Conservation (phyloP, 2,329 filamentous ascomycete genomes). For the Colletotrichum liaoningense region DNA sequence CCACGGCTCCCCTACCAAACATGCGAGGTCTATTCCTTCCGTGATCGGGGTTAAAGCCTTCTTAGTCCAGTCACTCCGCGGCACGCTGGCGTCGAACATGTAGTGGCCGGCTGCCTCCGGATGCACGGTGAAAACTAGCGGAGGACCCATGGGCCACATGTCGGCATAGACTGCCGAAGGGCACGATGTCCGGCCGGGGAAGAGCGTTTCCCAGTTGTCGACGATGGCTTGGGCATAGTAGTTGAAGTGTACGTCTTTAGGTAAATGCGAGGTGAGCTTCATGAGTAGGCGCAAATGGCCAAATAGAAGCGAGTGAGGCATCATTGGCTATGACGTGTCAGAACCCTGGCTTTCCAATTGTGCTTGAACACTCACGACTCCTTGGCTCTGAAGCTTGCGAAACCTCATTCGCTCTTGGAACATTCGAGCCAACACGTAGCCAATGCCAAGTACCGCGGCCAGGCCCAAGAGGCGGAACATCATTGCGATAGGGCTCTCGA, state of each 20-base stretch:
- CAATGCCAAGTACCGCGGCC: neutral
- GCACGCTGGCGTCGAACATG: constrained; percentile 37
- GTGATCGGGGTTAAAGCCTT: constrained; percentile 44
- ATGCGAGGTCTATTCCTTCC: constrained; percentile 45
- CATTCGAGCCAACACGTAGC: constrained; percentile 1
- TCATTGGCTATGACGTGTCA: constrained; percentile 18
- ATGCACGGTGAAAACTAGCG: constrained; percentile 37
- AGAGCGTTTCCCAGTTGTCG: constrained; percentile 21
- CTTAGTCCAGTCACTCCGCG: constrained; percentile 44
- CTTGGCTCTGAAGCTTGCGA: constrained; percentile 1
- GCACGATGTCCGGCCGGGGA: constrained; percentile 41
- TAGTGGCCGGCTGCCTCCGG: constrained; percentile 38
- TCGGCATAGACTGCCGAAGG: constrained; percentile 44
- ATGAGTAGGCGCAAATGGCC: constrained; percentile 22
- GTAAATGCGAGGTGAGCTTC: constrained; percentile 7
- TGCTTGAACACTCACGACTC: constrained; percentile 7
- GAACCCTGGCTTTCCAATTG: neutral
- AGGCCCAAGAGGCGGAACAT: neutral
- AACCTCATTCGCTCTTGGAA: constrained; percentile 11
- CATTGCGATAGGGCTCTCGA: neutral
- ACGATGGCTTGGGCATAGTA: constrained; percentile 22
- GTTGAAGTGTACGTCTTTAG: constrained; percentile 15
- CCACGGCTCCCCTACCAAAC: constrained; percentile 44
- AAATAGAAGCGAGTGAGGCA: constrained; percentile 27
- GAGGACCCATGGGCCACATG: constrained; percentile 42